Evolutionary conservation across 1,284 basidiomycete genomes (phyloP).

Genomic region (Ustilago tritici): DNA sequence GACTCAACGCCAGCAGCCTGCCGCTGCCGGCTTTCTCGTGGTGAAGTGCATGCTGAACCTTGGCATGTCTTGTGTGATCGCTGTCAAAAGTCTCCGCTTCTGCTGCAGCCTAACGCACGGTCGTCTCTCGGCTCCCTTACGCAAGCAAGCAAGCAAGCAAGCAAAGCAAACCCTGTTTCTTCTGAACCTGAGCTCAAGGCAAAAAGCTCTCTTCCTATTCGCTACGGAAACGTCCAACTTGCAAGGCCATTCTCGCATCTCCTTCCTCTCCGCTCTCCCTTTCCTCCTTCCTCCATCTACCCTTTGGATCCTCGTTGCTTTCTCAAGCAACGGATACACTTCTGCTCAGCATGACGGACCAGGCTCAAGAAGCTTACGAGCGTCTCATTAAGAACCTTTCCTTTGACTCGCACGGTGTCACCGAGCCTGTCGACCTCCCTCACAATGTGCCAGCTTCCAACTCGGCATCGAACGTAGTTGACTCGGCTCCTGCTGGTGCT

Average conservation of each 20-base stretch:
- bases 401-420: slow-evolving; percentile 44
- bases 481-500: slow-evolving; percentile 26
- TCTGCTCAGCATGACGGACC: slow-evolving; percentile 71
- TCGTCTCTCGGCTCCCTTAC: background rate
- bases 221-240: background rate
- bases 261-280: background rate
- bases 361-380: slow-evolving; percentile 75
- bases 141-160: background rate
- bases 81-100: slow-evolving; percentile 10
- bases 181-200: slow-evolving; percentile 1
- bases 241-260: background rate
- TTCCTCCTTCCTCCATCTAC: slow-evolving; percentile 13
- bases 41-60: background rate
- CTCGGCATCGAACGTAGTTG: slow-evolving; percentile 18
- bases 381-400: slow-evolving; percentile 47
- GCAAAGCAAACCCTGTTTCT: background rate
- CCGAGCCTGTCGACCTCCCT: slow-evolving; percentile 43
- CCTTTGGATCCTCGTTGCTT: slow-evolving; percentile 14
- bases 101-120: slow-evolving; percentile 11
- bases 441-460: slow-evolving; percentile 23
- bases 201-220: background rate
- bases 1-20: background rate
- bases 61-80: slow-evolving; percentile 8
- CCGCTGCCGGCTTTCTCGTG: background rate
- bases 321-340: slow-evolving; percentile 8